Evolutionary conservation across 768 basidiomycete genomes (phyloP), one percentile per base, ranked within the genome.

Genomic region (Auricularia heimuer): DNA sequence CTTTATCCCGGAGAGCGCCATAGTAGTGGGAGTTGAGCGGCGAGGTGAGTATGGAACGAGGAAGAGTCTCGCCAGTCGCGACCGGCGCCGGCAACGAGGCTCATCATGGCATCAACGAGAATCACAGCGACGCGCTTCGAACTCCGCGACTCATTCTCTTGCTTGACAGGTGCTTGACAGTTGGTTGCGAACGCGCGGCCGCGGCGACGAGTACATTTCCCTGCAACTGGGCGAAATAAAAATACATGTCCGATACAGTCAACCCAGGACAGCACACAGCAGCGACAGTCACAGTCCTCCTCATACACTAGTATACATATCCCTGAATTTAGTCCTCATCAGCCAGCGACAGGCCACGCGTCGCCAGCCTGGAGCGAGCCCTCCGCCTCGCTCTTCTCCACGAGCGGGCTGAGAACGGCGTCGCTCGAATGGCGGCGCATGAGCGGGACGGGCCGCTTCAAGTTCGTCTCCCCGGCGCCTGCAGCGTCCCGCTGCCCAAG

Each of bases 201-300:
- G 29, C 29, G 29, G 29, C 29, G 29, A 29, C 29, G 29, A 29
- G 29, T 29, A 3, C 68, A 71, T 1, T 82, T 82, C 60, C 61
- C 36, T 0, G 21, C 18, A 3, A 60, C 54, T 29, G 29, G 29
- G 10, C 29, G 29, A 29, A 29, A 29, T 29, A 29, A 29, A 29
- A 29, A 29, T 29, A 29, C 29, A 29, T 29, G 29, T 29, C 29
- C 29, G 1, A 29, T 29, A 29, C 29, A 29, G 29, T 29, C 29
- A 29, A 29, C 29, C 29, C 29, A 29, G 29, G 29, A 29, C 29
- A 29, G 29, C 29, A 29, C 29, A 29, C 29, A 29, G 29, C 29
- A 29, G 29, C 29, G 29, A 2, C 29, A 29, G 29, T 29, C 29
- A 29, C 29, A 29, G 29, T 29, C 29, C 29, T 29, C 29, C 29